A percentile compares a stretch with the other conserved stretches of the same genome.
Conservation (phyloP, 106 monocot species). For the Vanilla planifolia region DNA sequence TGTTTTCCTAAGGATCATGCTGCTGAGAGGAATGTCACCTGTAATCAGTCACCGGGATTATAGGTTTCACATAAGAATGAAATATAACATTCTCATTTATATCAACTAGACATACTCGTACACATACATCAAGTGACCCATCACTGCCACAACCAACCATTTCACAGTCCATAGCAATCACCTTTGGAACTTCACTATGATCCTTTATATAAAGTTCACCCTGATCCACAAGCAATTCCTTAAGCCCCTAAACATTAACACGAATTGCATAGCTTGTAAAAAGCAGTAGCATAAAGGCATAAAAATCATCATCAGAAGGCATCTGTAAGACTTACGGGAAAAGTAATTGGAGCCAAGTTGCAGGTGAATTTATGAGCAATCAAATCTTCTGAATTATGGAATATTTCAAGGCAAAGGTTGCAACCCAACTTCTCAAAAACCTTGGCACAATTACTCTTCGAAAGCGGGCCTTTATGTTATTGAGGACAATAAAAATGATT, state of each 20-base stretch:
- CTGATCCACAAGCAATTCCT: slow-evolving; percentile 2
- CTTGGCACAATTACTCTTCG: slow-evolving; percentile 3
- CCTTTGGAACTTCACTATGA: slow-evolving; percentile 4
- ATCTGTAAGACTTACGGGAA: slow-evolving; percentile 9
- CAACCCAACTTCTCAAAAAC: slow-evolving; percentile 12
- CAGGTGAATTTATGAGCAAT: slow-evolving; percentile 8
- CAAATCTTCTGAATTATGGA: not conserved
- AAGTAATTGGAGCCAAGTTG: not conserved
- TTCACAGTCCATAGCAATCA: slow-evolving; percentile 22
- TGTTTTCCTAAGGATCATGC: not conserved
- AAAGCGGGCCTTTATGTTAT: slow-evolving; percentile 12
- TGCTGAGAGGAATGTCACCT: slow-evolving; percentile 15
- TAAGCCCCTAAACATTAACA: slow-evolving; percentile 7
- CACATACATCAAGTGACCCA: slow-evolving; percentile 35
- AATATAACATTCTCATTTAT: slow-evolving; percentile 33
- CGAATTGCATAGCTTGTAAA: not conserved
- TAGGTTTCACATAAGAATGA: slow-evolving; percentile 41
- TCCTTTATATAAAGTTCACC: not conserved
- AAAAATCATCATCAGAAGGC: slow-evolving; percentile 4
- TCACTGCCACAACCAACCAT: slow-evolving; percentile 45
- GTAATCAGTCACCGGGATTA: slow-evolving; percentile 32
- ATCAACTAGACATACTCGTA: slow-evolving; percentile 35
- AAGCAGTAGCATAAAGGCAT: not conserved
- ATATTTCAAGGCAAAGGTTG: slow-evolving; percentile 9
- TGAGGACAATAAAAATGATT: not conserved